A percentile compares a stretch with the other conserved stretches of the same genome.
Evolutionary conservation across 495 filamentous ascomycete species (phyloP).

Genomic region (Tuber melanosporum): DNA sequence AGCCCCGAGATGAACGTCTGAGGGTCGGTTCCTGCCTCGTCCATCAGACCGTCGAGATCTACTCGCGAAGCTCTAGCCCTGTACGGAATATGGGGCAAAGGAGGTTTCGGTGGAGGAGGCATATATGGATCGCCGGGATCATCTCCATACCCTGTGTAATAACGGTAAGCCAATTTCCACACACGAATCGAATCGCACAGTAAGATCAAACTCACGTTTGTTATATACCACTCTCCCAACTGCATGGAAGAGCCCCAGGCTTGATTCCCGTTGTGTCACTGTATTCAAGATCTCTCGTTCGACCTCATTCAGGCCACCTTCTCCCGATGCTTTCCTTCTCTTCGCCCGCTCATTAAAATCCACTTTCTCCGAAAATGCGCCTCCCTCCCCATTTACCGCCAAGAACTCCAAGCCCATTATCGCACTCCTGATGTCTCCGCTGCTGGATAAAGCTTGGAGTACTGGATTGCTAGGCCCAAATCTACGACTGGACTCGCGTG

Average conservation of each 20-base stretch:
- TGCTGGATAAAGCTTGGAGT: constrained; percentile 66
- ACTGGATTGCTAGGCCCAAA: constrained; percentile 59
- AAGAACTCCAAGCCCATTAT: constrained; percentile 85
- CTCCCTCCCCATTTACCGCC: constrained; percentile 64
- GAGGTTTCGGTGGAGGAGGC: constrained; percentile 46
- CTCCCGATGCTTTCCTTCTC: constrained; percentile 49
- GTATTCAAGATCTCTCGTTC: constrained; percentile 63
- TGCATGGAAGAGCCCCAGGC: constrained; percentile 88
- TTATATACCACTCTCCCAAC: constrained; percentile 94
- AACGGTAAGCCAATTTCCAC: not conserved
- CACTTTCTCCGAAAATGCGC: constrained; percentile 41
- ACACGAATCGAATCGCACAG: not conserved
- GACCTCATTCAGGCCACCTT: constrained; percentile 58
- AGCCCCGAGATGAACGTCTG: constrained; percentile 84
- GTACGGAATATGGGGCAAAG: constrained; percentile 42
- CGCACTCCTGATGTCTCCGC: constrained; percentile 88
- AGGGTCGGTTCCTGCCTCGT: constrained; percentile 84
- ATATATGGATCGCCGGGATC: constrained; percentile 30
- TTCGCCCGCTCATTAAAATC: constrained; percentile 24
- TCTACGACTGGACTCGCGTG: constrained; percentile 59
- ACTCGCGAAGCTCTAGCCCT: constrained; percentile 59
- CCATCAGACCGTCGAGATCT: constrained; percentile 64
- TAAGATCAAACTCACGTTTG: constrained; percentile 55
- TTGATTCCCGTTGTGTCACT: constrained; percentile 77
- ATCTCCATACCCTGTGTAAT: constrained; percentile 25